Percentiles rank a stretch among this genome's conserved stretches.
Conservation (phyloP, 163 green algal species). For the Chloromonas sp. region DNA sequence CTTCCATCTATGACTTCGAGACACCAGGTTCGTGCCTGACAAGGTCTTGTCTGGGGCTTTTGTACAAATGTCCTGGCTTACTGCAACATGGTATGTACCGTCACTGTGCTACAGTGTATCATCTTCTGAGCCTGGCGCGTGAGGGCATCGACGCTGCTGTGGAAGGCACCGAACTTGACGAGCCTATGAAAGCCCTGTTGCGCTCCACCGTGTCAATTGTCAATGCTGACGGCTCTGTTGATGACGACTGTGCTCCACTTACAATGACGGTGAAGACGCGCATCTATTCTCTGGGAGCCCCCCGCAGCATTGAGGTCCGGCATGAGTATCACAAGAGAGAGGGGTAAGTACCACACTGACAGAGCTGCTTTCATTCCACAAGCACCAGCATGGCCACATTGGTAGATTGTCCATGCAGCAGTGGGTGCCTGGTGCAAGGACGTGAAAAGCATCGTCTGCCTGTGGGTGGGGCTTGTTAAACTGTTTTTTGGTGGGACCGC, state of each 20-base stretch:
- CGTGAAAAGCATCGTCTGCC: too few species aligned
- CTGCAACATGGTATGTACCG: too few species aligned
- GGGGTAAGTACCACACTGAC: background rate
- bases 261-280: constrained; percentile 12
- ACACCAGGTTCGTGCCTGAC: background rate
- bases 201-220: background rate
- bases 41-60: background rate
- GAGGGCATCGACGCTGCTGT: background rate
- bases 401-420: too few species aligned
- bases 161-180: background rate
- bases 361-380: background rate
- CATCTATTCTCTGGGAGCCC: constrained; percentile 2
- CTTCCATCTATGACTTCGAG: constrained; percentile 8
- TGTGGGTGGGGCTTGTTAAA: too few species aligned
- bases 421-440: too few species aligned
- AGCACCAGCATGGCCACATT: background rate
- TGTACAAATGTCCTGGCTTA: background rate
- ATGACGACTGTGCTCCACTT: constrained; percentile 7
- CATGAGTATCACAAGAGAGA: constrained; percentile 10
- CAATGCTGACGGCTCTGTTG: constrained; percentile 7
- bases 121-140: constrained; percentile 3
- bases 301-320: constrained; percentile 7
- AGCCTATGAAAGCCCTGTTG: background rate
- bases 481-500: too few species aligned
- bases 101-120: background rate